A percentile compares a stretch with the other conserved stretches of the same genome.
phyloP scores from a whole-genome alignment of 2,329 filamentous ascomycete species.

The Grosmannia clavigera region DNA sequence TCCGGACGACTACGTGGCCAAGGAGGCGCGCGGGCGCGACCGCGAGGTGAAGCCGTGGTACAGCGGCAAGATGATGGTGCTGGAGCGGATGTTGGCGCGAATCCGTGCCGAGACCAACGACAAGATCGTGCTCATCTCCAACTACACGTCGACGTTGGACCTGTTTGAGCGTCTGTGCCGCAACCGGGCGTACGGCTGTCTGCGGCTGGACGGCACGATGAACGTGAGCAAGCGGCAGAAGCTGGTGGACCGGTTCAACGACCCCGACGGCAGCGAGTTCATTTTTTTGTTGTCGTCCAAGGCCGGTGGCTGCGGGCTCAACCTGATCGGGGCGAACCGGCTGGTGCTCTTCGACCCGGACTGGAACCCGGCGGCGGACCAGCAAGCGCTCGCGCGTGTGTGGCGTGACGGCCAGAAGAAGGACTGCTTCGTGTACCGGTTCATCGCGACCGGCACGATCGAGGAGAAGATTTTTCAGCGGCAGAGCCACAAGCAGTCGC shows the following conservation, averaged over 20 bases:
- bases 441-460: conserved; percentile 94
- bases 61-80: conserved; percentile 94
- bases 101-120: conserved; percentile 95
- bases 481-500: conserved; percentile 92
- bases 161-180: conserved; percentile 88
- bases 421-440: conserved; percentile 98
- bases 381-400: conserved; percentile 91
- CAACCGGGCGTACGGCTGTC: conserved; percentile 66
- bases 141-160: conserved; percentile 93
- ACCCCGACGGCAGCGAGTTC: conserved; percentile 80
- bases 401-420: conserved; percentile 99
- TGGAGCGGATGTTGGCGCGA: conserved; percentile 94
- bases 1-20: conserved; percentile 79
- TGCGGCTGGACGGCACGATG: conserved; percentile 94
- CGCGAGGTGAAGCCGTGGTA: conserved; percentile 92
- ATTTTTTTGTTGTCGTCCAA: conserved; percentile 95
- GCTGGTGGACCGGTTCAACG: conserved; percentile 94
- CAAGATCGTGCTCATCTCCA: conserved; percentile 98
- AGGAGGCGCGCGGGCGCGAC: conserved; percentile 76
- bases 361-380: conserved; percentile 96
- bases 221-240: conserved; percentile 95
- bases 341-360: conserved; percentile 93
- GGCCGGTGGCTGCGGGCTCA: conserved; percentile 91
- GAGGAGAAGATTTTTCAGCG: conserved; percentile 99
- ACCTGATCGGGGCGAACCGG: conserved; percentile 86